These are phyloP conservation scores for Naganishia antarctica DNA, from an alignment of 768 basidiomycete species.

Conservation along the genomic window DNA sequence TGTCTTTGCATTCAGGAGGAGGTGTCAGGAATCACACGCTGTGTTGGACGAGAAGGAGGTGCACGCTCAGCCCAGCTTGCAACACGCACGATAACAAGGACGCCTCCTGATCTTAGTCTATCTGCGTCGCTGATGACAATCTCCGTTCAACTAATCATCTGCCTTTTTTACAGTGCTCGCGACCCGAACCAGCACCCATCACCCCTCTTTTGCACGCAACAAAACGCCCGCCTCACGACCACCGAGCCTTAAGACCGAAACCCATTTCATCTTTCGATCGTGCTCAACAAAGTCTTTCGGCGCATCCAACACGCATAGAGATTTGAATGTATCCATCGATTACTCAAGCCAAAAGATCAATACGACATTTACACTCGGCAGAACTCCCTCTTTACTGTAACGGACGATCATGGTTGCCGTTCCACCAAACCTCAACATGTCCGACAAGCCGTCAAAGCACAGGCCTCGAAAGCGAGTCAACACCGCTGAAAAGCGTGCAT, in stretches of 20 bases:
- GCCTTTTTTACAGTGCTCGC: slow-evolving; percentile 41
- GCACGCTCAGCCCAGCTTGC: too few species aligned
- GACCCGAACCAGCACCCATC: slow-evolving; percentile 48
- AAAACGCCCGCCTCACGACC: slow-evolving; percentile 16
- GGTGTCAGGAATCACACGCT: too few species aligned
- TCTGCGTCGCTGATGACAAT: too few species aligned
- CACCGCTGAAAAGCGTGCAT: slow-evolving; percentile 91
- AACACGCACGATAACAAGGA: too few species aligned
- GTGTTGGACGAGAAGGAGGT: too few species aligned
- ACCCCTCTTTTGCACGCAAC: slow-evolving; percentile 20
- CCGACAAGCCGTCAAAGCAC: slow-evolving; percentile 33
- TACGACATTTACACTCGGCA: slow-evolving; percentile 33
- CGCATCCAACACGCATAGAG: slow-evolving; percentile 2
- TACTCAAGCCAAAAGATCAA: slow-evolving; percentile 27
- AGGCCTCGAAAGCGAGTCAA: slow-evolving; percentile 86
- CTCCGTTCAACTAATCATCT: not conserved
- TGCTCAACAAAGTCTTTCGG: not conserved
- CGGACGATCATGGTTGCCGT: slow-evolving; percentile 10
- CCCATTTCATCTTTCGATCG: too few species aligned
- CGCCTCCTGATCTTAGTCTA: too few species aligned
- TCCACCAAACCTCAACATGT: slow-evolving; percentile 10
- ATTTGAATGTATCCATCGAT: slow-evolving; percentile 25
- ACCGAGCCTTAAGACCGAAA: not conserved
- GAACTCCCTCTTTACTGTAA: not conserved
- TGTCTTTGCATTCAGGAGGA: too few species aligned